Evolutionary conservation across 208 protist genomes (phyloP).

Genomic region (Leishmania mexicana): DNA sequence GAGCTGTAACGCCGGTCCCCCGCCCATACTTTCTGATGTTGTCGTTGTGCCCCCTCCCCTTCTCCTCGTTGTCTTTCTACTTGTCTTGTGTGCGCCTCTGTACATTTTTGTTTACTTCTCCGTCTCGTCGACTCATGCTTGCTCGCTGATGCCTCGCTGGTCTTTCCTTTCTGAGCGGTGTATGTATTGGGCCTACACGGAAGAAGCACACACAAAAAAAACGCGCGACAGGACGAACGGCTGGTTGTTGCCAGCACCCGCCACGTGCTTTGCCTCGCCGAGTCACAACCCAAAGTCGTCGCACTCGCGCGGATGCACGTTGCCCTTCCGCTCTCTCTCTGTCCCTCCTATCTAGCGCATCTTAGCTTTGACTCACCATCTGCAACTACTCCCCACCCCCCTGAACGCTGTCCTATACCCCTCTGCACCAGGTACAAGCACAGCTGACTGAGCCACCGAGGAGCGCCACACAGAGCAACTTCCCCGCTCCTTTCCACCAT

Average conservation of each 20-base stretch:
- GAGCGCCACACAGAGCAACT: background rate
- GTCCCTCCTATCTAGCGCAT: background rate
- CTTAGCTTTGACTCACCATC: background rate
- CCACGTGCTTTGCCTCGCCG: background rate
- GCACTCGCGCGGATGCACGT: background rate
- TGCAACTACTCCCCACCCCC: background rate
- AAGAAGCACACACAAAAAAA: background rate
- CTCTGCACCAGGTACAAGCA: conserved; percentile 4
- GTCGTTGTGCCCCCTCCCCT: background rate
- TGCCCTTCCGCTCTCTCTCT: background rate
- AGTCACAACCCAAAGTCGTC: background rate
- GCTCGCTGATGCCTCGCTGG: conserved; percentile 50
- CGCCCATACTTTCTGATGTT: too few relatives aligned
- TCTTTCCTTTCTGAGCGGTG: background rate
- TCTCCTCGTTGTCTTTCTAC: background rate
- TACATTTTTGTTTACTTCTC: conserved; percentile 3
- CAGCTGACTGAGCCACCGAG: background rate
- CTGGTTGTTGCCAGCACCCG: background rate
- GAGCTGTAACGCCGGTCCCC: too few relatives aligned
- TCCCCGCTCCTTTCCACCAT: background rate
- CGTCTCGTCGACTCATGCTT: background rate
- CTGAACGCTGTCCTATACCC: background rate
- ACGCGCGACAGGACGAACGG: background rate
- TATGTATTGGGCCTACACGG: background rate
- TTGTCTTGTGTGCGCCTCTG: background rate